Evolutionary conservation across 768 basidiomycete species (phyloP).

Genomic region (Boletellus ananas): DNA sequence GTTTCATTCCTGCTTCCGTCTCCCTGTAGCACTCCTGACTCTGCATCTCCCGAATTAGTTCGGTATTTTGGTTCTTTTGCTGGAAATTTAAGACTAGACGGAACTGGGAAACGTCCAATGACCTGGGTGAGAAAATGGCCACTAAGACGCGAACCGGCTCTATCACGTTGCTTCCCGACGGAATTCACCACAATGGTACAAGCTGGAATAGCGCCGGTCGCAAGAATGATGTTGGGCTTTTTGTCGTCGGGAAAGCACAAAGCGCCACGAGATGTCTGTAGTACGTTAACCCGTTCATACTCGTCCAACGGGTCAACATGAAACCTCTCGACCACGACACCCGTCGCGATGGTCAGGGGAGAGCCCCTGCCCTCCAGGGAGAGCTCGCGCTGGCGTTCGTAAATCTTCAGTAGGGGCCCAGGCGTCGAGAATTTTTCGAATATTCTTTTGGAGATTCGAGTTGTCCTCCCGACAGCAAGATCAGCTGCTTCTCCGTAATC

Average conservation of each 20-base stretch:
- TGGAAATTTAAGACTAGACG: not conserved
- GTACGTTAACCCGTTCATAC: slow-evolving; percentile 3
- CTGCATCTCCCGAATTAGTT: too few species aligned
- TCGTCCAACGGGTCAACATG: slow-evolving; percentile 8
- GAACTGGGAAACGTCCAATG: slow-evolving; percentile 7
- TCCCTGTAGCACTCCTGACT: not conserved
- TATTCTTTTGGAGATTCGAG: slow-evolving; percentile 1
- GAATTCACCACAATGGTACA: slow-evolving; percentile 20
- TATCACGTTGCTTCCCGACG: slow-evolving; percentile 2
- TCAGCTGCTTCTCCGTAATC: not conserved
- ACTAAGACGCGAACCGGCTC: slow-evolving; percentile 14
- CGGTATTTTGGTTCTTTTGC: too few species aligned
- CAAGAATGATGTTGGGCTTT: slow-evolving; percentile 18
- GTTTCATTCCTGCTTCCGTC: not conserved
- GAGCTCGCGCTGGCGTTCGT: slow-evolving; percentile 11
- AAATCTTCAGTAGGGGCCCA: slow-evolving; percentile 12
- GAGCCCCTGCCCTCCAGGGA: slow-evolving; percentile 4
- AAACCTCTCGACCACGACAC: slow-evolving; percentile 8
- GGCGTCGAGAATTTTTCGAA: slow-evolving; percentile 20
- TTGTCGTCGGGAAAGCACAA: slow-evolving; percentile 4
- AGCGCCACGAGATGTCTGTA: slow-evolving; percentile 16
- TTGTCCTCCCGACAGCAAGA: slow-evolving; percentile 15
- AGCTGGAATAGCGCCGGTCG: slow-evolving; percentile 17
- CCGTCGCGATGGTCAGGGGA: slow-evolving; percentile 17
- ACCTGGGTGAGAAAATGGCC: slow-evolving; percentile 16